phyloP scores from a whole-genome alignment of 1,284 basidiomycete species.

The Cutaneotrichosporon sp. region DNA sequence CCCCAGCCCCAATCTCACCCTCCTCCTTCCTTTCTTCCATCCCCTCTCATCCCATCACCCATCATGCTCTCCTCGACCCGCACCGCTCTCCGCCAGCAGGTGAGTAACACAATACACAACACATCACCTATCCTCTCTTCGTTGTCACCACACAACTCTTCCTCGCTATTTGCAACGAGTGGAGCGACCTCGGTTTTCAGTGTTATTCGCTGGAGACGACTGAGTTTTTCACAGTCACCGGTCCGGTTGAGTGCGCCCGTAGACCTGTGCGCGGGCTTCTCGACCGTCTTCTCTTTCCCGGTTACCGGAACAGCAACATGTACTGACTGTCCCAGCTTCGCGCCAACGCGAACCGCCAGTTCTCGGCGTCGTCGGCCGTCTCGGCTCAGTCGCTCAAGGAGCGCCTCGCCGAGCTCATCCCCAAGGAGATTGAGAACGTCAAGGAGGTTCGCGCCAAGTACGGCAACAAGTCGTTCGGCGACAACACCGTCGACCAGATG shows the following conservation, averaged over 20 bases:
- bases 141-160: not conserved
- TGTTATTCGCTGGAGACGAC: not conserved
- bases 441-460: slow-evolving; percentile 77
- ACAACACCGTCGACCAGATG: slow-evolving; percentile 85
- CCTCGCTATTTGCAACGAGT: not conserved
- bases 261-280: not conserved
- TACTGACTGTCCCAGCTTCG: slow-evolving; percentile 16
- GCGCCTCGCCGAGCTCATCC: slow-evolving; percentile 85
- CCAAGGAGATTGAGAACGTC: slow-evolving; percentile 81
- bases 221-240: slow-evolving; percentile 1
- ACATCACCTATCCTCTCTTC: not conserved
- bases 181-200: not conserved
- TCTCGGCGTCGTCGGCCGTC: slow-evolving; percentile 61
- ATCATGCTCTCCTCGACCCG: slow-evolving; percentile 28
- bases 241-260: not conserved
- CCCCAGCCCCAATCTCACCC: not conserved
- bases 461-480: slow-evolving; percentile 87
- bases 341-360: slow-evolving; percentile 45
- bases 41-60: slow-evolving; percentile 7
- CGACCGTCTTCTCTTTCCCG: not conserved
- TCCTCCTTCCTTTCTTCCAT: slow-evolving; percentile 7
- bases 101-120: slow-evolving; percentile 21
- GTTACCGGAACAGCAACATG: not conserved
- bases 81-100: slow-evolving; percentile 38
- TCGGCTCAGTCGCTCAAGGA: slow-evolving; percentile 78